Base-by-base conservation (phyloP, 1,139 yeast genomes). In the Hemisphaericaspora lyxosophila region DNA sequence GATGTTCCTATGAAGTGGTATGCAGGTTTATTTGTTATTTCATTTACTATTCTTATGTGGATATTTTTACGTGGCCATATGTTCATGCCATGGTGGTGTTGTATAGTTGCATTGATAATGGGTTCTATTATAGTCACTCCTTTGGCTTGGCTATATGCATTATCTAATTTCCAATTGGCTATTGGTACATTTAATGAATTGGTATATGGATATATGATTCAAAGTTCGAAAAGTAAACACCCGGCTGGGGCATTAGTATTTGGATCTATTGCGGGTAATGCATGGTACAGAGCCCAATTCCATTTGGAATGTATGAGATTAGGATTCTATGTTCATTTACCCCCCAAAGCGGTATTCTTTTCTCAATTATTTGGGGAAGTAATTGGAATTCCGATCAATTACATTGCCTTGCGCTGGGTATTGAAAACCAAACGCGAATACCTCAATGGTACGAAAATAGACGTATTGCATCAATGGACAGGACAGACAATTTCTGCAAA, bases 381-480 rank as follows among this genome's bases (percentile, higher is more conserved):
- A 5, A 56, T 74, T n/a, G 79, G 79, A 2, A 67, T 74, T 18
- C 78, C 78, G 2, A 59, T 73, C 44, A 73, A 73, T 47, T 73
- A 71, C 45, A 34, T 63, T n/a, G 71, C 76, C 1, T 53, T 73
- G 31, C 56, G 65, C 36, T 74, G 78, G 78, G 74, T 73, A 11
- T 46, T 74, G 27, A 44, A 46, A 3, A 54, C 67, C 18, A 74
- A 73, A 43, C 43, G 60, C 35, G 68, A 61, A 3, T 73, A 50
- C 40, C 51, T 73, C 30, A 51, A 52, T n/a, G 78, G 78, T 1
- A 45, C 51, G 2, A 50, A 53, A 29, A 50, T 43, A 1, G 79
- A 74, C 45, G 75, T 77, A 0, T 52, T 73, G 19, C 73, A 71
- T 45, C 79, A 74, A 49, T 75, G 79, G 79, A 73, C 78, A 1